These are phyloP conservation scores for Pyrenophora tritici-repentis DNA, from an alignment of 2,329 filamentous ascomycete species.

Conservation along the genomic window DNA sequence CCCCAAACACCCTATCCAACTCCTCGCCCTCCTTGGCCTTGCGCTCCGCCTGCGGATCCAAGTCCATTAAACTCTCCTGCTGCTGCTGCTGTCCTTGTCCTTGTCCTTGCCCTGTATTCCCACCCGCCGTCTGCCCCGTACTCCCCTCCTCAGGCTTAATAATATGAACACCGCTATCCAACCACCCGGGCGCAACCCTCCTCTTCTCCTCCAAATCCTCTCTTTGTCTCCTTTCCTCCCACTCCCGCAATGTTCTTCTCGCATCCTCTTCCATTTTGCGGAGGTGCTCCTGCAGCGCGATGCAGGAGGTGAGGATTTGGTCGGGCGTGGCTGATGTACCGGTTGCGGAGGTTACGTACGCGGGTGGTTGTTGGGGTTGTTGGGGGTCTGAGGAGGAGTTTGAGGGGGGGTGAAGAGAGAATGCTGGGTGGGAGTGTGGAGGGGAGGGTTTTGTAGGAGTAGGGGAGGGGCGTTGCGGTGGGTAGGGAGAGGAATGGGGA, in stretches of 20 bases:
- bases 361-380: slow-evolving; percentile 1
- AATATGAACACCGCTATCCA: slow-evolving; percentile 70
- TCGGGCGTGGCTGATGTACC: slow-evolving; percentile 62
- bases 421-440: slow-evolving; percentile 80
- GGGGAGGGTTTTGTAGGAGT: slow-evolving; percentile 90
- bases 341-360: slow-evolving; percentile 31
- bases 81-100: slow-evolving; percentile 29
- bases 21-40: slow-evolving; percentile 63
- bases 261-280: slow-evolving; percentile 70
- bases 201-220: slow-evolving; percentile 80
- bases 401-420: slow-evolving; percentile 44
- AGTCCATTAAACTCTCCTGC: slow-evolving; percentile 24
- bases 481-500: slow-evolving; percentile 93
- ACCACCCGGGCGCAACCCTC: slow-evolving; percentile 77
- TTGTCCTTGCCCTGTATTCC: slow-evolving; percentile 57
- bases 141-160: slow-evolving; percentile 73
- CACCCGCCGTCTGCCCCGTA: slow-evolving; percentile 52
- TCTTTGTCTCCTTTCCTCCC: slow-evolving; percentile 68
- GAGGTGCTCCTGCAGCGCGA: slow-evolving; percentile 76
- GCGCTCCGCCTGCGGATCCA: slow-evolving; percentile 31
- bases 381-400: slow-evolving; percentile 5
- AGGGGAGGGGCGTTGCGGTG: slow-evolving; percentile 86
- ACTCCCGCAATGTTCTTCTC: slow-evolving; percentile 67
- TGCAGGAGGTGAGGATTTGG: slow-evolving; percentile 82
- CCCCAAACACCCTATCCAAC: slow-evolving; percentile 68